Evolutionary conservation across 345 rosid species (phyloP), one percentile per base, ranked within the genome.

Genomic region (Brassica carinata): DNA sequence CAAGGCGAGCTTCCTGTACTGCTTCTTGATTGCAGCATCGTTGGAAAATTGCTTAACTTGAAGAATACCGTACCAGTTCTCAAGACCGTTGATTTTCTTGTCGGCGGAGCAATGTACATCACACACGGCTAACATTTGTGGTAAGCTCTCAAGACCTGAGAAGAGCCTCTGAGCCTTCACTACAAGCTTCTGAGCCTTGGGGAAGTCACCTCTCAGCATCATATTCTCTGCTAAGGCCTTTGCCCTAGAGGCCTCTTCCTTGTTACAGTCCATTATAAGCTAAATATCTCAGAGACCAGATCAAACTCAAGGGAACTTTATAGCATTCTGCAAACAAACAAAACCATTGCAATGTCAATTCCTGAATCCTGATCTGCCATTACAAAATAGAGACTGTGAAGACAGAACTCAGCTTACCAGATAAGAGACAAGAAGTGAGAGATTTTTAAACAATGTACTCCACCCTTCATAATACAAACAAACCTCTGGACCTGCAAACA

Each of bases 51-150:
- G 86, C 74, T 83, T 91, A 59, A 87, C 77, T 79, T 90, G 93
- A 64, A 95, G 98, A 83, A 95, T 82, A 27, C 88, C 88, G 73
- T 95, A 95, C 99, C 99, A 95, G 79, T 95, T 93, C 57, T 89
- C 94, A 26, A 88, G 80, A 65, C 89, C 93, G 43, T 73, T 68
- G 55, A 87, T 45, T 82, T 83, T 93, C 14, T 69, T 71, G 68
- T 88, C 85, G 1, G 96, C 91, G 72, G 90, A 80, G 38, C 79
- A 84, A 74, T 91, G 99, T 51, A 93, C 97, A 63, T 93, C 88
- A 59, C 98, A 96, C 1, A 91, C 90, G 11, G 89, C 83, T 38
- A 96, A 43, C 87, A 96, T 64, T 34, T 87, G 90, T 11, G 91
- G 79, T 62, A 93, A 75, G 72, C 89, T 89, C 34, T 93, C 96